These are phyloP conservation scores for Suillus paluster DNA, from an alignment of 768 basidiomycete genomes.

Conservation along the genomic window DNA sequence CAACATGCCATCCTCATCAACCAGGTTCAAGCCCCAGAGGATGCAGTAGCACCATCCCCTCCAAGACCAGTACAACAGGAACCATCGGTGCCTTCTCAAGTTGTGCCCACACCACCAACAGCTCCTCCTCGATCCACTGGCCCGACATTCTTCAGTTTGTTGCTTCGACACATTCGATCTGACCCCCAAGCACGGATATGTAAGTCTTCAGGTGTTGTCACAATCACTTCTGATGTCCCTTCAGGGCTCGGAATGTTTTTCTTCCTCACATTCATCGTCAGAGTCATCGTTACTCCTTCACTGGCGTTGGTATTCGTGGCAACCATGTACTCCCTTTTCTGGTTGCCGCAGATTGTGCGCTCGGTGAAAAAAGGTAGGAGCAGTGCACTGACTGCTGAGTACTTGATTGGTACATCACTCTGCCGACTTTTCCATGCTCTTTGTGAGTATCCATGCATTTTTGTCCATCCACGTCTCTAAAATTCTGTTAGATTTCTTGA, in stretches of 20 bases:
- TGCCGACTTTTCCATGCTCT: slow-evolving; percentile 72
- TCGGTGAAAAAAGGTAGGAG: slow-evolving; percentile 72
- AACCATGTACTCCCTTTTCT: slow-evolving; percentile 76
- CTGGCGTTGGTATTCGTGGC: slow-evolving; percentile 69
- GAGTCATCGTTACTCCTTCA: slow-evolving; percentile 70
- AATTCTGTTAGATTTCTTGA: slow-evolving; percentile 68
- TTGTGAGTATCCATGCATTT: slow-evolving; percentile 55
- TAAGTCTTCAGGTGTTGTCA: slow-evolving; percentile 40
- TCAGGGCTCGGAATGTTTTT: slow-evolving; percentile 71
- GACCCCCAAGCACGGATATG: slow-evolving; percentile 77
- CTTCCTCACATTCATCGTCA: slow-evolving; percentile 72
- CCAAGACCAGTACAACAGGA: slow-evolving; percentile 19
- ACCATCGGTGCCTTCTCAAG: slow-evolving; percentile 16
- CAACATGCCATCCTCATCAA: slow-evolving; percentile 84
- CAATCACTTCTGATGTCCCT: slow-evolving; percentile 11
- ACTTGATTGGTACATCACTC: slow-evolving; percentile 76
- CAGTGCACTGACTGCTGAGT: slow-evolving; percentile 69
- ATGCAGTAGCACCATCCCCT: slow-evolving; percentile 41
- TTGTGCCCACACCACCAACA: slow-evolving; percentile 25
- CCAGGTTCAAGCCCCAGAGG: slow-evolving; percentile 83
- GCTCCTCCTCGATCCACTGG: slow-evolving; percentile 19
- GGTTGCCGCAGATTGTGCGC: slow-evolving; percentile 85
- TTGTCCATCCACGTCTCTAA: slow-evolving; percentile 1
- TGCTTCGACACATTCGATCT: slow-evolving; percentile 61
- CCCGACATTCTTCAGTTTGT: slow-evolving; percentile 47